Evolutionary conservation across 2,329 filamentous ascomycete genomes (phyloP).

Genomic region (Aureobasidium pullulans): DNA sequence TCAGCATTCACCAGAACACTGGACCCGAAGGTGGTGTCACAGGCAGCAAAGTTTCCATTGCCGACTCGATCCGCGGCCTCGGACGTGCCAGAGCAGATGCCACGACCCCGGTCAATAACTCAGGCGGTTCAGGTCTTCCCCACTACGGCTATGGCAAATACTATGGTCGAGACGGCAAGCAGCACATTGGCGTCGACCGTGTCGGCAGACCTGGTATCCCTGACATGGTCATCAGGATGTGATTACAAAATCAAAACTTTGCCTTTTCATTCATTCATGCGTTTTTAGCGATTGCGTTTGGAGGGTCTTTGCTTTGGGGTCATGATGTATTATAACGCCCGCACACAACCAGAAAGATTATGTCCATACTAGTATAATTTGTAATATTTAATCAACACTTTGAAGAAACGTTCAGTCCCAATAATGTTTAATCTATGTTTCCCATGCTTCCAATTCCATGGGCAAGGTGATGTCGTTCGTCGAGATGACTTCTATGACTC

Average conservation of each 20-base stretch:
- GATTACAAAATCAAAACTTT: neutral
- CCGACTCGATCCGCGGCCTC: slow-evolving; percentile 27
- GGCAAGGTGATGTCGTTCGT: too few species aligned
- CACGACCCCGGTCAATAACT: neutral
- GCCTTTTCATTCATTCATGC: neutral
- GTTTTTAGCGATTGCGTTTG: neutral
- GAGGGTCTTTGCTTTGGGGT: neutral
- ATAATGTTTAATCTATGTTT: too few species aligned
- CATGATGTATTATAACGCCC: neutral
- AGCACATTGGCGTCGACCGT: slow-evolving; percentile 54
- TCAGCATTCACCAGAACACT: slow-evolving; percentile 24
- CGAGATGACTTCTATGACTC: too few species aligned
- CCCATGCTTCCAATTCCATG: too few species aligned
- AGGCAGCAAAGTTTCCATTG: slow-evolving; percentile 22
- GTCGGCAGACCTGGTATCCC: slow-evolving; percentile 36
- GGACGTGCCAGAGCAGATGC: slow-evolving; percentile 22
- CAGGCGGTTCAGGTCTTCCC: slow-evolving; percentile 20
- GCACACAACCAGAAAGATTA: neutral
- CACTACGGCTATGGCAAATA: slow-evolving; percentile 53
- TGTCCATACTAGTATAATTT: neutral
- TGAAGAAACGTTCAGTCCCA: neutral
- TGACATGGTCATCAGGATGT: slow-evolving; percentile 17
- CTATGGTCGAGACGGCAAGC: slow-evolving; percentile 50
- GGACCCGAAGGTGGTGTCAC: slow-evolving; percentile 16
- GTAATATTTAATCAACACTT: neutral